Percentiles rank a stretch among this genome's conserved stretches.
Evolutionary conservation across 78 protist species (phyloP).

Genomic region (Planoprotostelium fungivorum): DNA sequence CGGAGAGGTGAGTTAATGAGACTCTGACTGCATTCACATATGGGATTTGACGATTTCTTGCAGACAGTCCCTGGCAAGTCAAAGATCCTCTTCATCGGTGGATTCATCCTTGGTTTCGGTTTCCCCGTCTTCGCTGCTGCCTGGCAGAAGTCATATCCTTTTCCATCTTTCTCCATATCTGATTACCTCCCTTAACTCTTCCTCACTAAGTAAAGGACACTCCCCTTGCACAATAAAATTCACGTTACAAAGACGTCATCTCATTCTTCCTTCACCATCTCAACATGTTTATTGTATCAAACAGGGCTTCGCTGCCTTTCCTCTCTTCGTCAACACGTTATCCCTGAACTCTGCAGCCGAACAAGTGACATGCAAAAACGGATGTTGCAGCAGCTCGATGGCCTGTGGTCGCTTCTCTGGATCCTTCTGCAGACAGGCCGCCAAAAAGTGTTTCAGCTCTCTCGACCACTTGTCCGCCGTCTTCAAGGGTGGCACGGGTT

Average conservation of each 20-base stretch:
- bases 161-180: no score
- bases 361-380: conserved; percentile 9
- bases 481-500: background rate
- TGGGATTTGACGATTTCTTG: no score
- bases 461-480: conserved; percentile 16
- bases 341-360: background rate
- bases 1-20: background rate
- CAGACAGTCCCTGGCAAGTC: background rate
- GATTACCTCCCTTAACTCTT: no score
- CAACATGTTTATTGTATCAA: background rate
- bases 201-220: no score
- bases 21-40: no score
- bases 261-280: no score
- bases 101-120: background rate
- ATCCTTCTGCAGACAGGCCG: conserved; percentile 41
- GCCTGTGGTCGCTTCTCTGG: conserved; percentile 48
- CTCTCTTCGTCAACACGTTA: background rate
- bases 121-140: background rate
- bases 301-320: background rate
- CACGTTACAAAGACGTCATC: no score
- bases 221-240: no score
- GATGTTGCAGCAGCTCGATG: conserved; percentile 38
- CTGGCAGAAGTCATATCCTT: background rate
- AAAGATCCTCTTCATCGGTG: background rate
- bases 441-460: conserved; percentile 52